These are phyloP conservation scores for Zygnema cylindricum DNA, from an alignment of 139 green algal species.

Conservation along the genomic window DNA sequence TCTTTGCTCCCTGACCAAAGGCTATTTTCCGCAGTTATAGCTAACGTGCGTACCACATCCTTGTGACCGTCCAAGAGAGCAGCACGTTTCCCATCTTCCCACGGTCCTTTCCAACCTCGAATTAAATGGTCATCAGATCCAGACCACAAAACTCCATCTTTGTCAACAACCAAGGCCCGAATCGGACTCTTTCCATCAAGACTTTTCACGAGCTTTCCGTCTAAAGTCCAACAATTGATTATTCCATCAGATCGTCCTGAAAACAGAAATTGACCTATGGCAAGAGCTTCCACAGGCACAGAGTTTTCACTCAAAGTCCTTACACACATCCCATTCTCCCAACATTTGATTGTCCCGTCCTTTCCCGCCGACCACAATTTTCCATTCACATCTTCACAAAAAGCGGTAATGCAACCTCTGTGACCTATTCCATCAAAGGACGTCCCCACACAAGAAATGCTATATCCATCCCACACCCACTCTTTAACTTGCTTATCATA, in stretches of 20 bases:
- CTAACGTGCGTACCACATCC: not conserved
- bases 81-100: not conserved
- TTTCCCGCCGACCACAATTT: not conserved
- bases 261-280: not conserved
- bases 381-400: not conserved
- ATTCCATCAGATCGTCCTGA: not conserved
- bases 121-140: not conserved
- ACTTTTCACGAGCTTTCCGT: not conserved
- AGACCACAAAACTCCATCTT: conserved; percentile 5
- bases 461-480: not conserved
- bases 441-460: not conserved
- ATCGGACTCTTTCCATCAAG: not conserved
- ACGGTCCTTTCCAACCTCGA: not conserved
- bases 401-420: not conserved
- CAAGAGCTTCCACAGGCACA: not conserved
- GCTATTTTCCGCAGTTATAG: not conserved
- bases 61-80: not conserved
- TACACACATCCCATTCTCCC: not conserved
- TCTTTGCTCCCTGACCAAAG: conserved; percentile 4
- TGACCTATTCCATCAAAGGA: not conserved
- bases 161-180: not conserved
- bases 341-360: conserved; percentile 9
- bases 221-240: not conserved
- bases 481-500: not conserved
- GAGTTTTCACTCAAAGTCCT: not conserved